Base-by-base conservation (phyloP, 495 filamentous ascomycete species). In the Glonium stellatum region DNA sequence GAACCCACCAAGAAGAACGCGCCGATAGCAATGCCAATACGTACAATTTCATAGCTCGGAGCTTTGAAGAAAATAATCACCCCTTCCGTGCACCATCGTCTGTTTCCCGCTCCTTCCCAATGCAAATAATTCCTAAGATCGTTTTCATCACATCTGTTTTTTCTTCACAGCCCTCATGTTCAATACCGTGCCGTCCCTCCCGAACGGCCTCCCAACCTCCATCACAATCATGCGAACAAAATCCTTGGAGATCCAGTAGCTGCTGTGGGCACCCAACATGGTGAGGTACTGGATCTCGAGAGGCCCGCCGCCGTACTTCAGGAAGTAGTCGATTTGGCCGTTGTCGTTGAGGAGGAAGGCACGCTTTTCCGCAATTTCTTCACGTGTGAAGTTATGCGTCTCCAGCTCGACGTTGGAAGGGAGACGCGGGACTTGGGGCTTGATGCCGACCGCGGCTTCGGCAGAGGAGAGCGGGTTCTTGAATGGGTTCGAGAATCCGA, bases 191-290 rank as follows among this genome's bases (percentile, higher is more conserved):
- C 86, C 80, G 19, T 79, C 73, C 62, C 80, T 84, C 5, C 91
- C 92, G 39, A 84, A 80, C 69, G 77, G 79, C 59, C 92, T 75
- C 9, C 92, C 92, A 65, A 92, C 82, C 74, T 98, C 93, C 41
- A 90, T 72, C 19, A 96, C 92, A 54, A 97, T 69, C 69, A 97
- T 84, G 39, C 92, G 75, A 23, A 93, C 84, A 72, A 97, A 89
- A 70, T 97, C 93, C 58, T 80, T 78, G 63, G 86, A 83, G 10
- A 81, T 80, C 93, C 93, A 97, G 67, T 98, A 98, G 61, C 87
- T 89, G 58, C 88, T 90, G 72, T 98, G 93, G n/a, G 93, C 93
- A 57, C 90, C 88, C 59, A 98, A 73, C 92, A 98, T 98, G 63
- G 95, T 96, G 4, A 97, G 71, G 70, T 98, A 98, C 76, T 97